These are phyloP conservation scores for Balakata baccata DNA, from an alignment of 345 rosid species.

Conservation along the genomic window DNA sequence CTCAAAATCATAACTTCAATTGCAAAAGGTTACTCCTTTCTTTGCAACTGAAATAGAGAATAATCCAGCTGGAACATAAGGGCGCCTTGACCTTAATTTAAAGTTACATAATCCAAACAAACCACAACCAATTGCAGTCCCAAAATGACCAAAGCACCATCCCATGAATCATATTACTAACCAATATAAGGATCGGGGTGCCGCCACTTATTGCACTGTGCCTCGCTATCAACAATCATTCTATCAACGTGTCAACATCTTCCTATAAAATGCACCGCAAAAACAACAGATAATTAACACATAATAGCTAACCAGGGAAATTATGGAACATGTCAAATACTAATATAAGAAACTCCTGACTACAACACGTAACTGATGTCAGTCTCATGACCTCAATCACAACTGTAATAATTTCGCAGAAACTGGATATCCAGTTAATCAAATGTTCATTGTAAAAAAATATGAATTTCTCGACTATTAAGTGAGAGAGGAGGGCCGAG, in stretches of 20 bases:
- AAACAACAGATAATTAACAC: not conserved
- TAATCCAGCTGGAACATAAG: too few relatives aligned
- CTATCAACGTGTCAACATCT: slow-evolving; percentile 72
- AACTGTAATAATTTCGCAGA: not conserved
- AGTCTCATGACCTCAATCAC: not conserved
- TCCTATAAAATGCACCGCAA: slow-evolving; percentile 43
- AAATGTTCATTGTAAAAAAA: not conserved
- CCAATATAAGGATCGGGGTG: slow-evolving; percentile 99
- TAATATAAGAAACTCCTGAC: not conserved
- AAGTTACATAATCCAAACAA: not conserved
- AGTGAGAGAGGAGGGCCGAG: not conserved
- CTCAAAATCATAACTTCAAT: not conserved
- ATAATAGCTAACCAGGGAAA: not conserved
- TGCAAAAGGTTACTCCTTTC: not conserved
- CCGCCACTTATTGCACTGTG: slow-evolving; percentile 69
- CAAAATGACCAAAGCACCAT: not conserved
- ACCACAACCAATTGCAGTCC: not conserved
- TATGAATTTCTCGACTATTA: not conserved
- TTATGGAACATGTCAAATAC: not conserved
- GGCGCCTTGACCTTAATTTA: not conserved
- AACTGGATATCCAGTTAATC: not conserved
- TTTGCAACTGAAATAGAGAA: too few relatives aligned
- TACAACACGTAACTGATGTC: not conserved
- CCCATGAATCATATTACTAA: slow-evolving; percentile 13
- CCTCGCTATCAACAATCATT: slow-evolving; percentile 73